Evolutionary conservation across 768 basidiomycete species (phyloP).

Genomic region (Kwoniella europaea): DNA sequence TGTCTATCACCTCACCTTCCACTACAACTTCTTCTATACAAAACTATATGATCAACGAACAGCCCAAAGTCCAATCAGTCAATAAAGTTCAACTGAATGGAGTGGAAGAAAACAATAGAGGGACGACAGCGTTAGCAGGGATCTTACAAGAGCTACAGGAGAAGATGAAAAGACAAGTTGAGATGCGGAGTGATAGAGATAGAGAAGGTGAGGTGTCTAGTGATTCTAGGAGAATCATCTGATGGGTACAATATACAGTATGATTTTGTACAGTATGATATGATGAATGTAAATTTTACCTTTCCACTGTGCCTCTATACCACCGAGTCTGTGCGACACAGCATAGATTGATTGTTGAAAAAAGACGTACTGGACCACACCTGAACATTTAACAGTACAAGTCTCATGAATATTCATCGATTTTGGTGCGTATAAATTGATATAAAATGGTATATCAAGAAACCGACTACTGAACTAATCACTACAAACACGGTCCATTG

Average conservation of each 20-base stretch:
- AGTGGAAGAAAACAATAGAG: not conserved
- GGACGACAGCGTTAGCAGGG: conserved; percentile 15
- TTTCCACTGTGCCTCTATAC: too few species aligned
- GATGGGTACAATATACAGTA: not conserved
- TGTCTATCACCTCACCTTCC: conserved; percentile 6
- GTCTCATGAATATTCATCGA: not conserved
- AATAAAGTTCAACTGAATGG: conserved; percentile 9
- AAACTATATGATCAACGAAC: not conserved
- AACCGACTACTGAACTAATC: not conserved
- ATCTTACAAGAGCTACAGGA: conserved; percentile 21
- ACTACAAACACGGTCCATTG: too few species aligned
- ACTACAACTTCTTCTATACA: not conserved
- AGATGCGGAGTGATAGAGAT: not conserved
- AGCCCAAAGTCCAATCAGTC: conserved; percentile 14
- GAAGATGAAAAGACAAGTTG: conserved; percentile 7
- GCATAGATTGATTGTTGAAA: too few species aligned
- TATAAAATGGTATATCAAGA: not conserved
- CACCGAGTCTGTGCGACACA: not conserved
- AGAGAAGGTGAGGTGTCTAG: not conserved
- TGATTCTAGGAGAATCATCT: conserved; percentile 6
- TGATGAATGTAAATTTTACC: not conserved
- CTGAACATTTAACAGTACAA: not conserved
- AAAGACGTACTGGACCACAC: too few species aligned
- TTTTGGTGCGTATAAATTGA: not conserved
- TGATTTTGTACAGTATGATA: not conserved